phyloP scores from a whole-genome alignment of 768 basidiomycete genomes.

The Leucocoprinus sp. region DNA sequence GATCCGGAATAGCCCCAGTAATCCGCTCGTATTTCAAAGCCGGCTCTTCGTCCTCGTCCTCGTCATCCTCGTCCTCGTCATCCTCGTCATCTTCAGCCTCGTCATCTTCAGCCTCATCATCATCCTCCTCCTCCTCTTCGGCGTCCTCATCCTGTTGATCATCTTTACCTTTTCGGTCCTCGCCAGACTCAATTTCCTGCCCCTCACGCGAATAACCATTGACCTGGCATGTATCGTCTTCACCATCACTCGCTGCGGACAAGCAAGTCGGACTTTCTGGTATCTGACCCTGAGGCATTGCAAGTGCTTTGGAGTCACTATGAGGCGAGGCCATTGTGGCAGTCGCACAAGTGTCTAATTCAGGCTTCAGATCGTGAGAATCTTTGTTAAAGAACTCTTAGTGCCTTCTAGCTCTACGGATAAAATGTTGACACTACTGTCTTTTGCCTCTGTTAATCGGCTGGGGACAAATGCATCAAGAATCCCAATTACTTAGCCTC shows the following conservation, averaged over 20 bases:
- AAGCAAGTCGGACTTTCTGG: conserved; percentile 14
- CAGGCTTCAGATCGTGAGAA: conserved; percentile 3
- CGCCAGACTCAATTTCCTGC: no score
- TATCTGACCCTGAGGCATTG: neutral
- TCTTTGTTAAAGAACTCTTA: neutral
- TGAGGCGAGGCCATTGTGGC: conserved; percentile 6
- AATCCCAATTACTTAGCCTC: no score
- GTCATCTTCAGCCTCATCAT: conserved; percentile 15
- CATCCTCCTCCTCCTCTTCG: conserved; percentile 20
- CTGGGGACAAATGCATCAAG: no score
- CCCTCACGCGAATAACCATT: neutral
- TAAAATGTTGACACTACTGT: no score
- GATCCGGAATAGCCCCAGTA: conserved; percentile 58
- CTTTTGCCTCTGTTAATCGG: no score
- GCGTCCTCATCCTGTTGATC: conserved; percentile 18
- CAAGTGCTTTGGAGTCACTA: conserved; percentile 1
- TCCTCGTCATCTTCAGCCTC: conserved; percentile 38
- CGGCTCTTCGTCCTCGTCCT: conserved; percentile 85
- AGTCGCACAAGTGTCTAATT: neutral
- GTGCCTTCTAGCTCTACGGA: no score
- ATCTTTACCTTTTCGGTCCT: neutral
- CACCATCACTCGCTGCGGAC: conserved; percentile 9
- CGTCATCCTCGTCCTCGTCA: conserved; percentile 47
- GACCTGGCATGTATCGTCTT: conserved; percentile 2
- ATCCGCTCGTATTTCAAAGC: conserved; percentile 87